Evolutionary conservation across 108 stramenopile species (phyloP).

Genomic region (Fistulifera pelliculosa): DNA sequence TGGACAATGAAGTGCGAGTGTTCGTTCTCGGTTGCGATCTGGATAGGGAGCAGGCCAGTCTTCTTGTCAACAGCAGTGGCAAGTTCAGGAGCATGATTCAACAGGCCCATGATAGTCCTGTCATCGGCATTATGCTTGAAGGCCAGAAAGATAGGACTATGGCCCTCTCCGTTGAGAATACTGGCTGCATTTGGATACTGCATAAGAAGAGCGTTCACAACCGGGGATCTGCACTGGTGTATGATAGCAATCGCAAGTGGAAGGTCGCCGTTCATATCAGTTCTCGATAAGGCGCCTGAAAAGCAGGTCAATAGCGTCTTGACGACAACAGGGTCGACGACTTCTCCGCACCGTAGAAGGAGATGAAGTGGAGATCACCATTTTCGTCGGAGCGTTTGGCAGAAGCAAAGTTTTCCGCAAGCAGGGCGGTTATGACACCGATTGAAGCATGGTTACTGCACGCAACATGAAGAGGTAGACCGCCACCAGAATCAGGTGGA

Average conservation of each 20-base stretch:
- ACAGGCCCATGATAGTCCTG: conserved; percentile 65
- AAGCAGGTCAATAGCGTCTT: conserved; percentile 83
- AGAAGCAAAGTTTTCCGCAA: conserved; percentile 73
- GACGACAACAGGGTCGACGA: conserved; percentile 78
- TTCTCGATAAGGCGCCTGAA: conserved; percentile 57
- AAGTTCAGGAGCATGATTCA: conserved; percentile 79
- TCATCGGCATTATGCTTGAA: conserved; percentile 75
- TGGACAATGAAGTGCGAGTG: conserved; percentile 84
- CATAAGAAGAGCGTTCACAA: conserved; percentile 58
- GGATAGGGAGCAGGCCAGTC: conserved; percentile 75
- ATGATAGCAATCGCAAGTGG: conserved; percentile 79
- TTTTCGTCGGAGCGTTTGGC: conserved; percentile 79
- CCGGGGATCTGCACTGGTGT: conserved; percentile 57
- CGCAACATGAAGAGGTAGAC: conserved; percentile 77
- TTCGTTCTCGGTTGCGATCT: conserved; percentile 77
- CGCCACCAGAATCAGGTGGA: conserved; percentile 56
- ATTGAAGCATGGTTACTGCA: conserved; percentile 77
- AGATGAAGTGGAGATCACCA: conserved; percentile 82
- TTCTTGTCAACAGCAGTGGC: conserved; percentile 58
- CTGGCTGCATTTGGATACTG: conserved; percentile 73
- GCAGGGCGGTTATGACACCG: conserved; percentile 75
- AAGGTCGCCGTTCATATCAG: conserved; percentile 77
- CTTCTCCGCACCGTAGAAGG: conserved; percentile 76
- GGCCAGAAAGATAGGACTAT: conserved; percentile 64
- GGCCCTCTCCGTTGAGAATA: conserved; percentile 73